Conservation (phyloP, 805 yeast species). For the Hanseniaspora clermontiae region DNA sequence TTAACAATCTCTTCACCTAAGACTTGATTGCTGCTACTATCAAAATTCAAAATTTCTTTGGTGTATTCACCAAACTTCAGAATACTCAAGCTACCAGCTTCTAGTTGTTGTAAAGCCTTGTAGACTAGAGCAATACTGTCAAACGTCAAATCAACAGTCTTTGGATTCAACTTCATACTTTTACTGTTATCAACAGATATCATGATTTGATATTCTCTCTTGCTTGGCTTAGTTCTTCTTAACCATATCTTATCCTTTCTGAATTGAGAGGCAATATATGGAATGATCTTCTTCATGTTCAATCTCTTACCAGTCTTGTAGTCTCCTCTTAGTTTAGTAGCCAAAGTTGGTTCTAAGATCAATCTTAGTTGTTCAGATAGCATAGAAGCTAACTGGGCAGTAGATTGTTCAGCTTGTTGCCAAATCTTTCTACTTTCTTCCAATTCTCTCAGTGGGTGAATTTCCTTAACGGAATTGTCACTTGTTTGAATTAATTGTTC, state of each 20-base stretch:
- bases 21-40: slow-evolving; percentile 67
- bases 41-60: slow-evolving; percentile 78
- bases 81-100: slow-evolving; percentile 83
- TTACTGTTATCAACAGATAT: slow-evolving; percentile 94
- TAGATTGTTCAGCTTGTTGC: slow-evolving; percentile 71
- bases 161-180: slow-evolving; percentile 82
- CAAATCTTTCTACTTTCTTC: slow-evolving; percentile 68
- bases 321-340: slow-evolving; percentile 92
- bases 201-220: slow-evolving; percentile 95
- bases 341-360: slow-evolving; percentile 87
- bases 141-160: slow-evolving; percentile 81
- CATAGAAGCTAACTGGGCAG: slow-evolving; percentile 75
- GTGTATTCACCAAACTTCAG: slow-evolving; percentile 82
- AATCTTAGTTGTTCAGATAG: slow-evolving; percentile 85
- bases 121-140: slow-evolving; percentile 88
- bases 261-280: slow-evolving; percentile 94
- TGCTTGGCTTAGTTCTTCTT: slow-evolving; percentile 92
- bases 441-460: slow-evolving; percentile 36
- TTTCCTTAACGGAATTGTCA: slow-evolving; percentile 22
- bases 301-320: slow-evolving; percentile 93
- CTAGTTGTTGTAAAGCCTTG: slow-evolving; percentile 84
- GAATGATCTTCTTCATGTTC: slow-evolving; percentile 94
- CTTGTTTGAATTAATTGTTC: slow-evolving; percentile 28
- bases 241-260: slow-evolving; percentile 97
- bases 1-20: slow-evolving; percentile 75